Conservation (phyloP, 2,329 filamentous ascomycete genomes). For the Stemphylium vesicarium region DNA sequence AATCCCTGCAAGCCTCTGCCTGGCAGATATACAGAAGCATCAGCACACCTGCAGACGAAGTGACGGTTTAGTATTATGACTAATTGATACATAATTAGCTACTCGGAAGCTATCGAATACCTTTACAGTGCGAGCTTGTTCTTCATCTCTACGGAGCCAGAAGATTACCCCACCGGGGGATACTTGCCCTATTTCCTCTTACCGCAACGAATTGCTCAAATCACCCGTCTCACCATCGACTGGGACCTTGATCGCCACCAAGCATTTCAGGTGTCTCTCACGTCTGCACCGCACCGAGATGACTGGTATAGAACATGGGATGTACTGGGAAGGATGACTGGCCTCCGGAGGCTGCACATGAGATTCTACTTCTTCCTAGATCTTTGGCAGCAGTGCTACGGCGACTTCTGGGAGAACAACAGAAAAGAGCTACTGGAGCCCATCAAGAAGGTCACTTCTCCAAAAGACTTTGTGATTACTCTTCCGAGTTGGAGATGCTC, state of each 20-base stretch:
- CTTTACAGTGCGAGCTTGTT: conserved; percentile 30
- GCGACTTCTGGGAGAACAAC: conserved; percentile 20
- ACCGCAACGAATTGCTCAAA: conserved; percentile 25
- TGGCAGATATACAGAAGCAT: background rate
- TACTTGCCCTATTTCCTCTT: conserved; percentile 27
- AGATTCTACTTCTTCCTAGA: conserved; percentile 12
- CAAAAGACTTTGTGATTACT: conserved; percentile 21
- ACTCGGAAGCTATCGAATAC: conserved; percentile 31
- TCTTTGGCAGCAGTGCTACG: conserved; percentile 9
- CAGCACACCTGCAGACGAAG: background rate
- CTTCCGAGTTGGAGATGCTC: conserved; percentile 25
- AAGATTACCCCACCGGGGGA: conserved; percentile 20
- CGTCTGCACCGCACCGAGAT: background rate
- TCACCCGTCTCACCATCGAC: conserved; percentile 22
- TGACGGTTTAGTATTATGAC: background rate
- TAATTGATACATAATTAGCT: conserved; percentile 17
- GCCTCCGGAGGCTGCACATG: conserved; percentile 27
- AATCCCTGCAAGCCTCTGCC: background rate
- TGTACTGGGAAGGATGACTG: conserved; percentile 18
- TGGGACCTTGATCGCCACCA: conserved; percentile 23
- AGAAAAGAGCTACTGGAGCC: conserved; percentile 17
- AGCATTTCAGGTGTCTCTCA: conserved; percentile 7
- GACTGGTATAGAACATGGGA: conserved; percentile 27
- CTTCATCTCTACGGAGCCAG: conserved; percentile 18
- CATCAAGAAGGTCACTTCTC: conserved; percentile 20